Evolutionary conservation across 2,329 filamentous ascomycete species (phyloP), one percentile per base, ranked within the genome.

Genomic region (Claviceps humidiphila): DNA sequence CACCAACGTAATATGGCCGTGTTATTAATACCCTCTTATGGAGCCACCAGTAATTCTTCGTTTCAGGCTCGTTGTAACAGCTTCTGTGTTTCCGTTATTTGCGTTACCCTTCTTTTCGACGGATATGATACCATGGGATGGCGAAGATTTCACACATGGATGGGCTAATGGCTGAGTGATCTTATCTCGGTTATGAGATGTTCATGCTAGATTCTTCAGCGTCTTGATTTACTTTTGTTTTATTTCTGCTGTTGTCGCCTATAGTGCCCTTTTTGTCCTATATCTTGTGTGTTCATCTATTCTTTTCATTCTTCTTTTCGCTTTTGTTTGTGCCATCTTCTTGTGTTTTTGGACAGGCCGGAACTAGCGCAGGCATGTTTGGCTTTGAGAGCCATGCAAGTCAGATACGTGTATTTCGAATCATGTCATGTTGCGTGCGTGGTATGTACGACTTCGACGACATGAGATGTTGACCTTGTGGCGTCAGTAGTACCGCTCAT

Each of bases 81-180:
- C 40, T 50, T 52, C 47, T 54, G 46, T 47, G 46, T 47, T 54
- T 56, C 52, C 51, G 44, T 48, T 41, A 5, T 55, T 54, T 53
- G 46, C 52, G 45, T 55, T 53, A 14, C 13, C 9, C 24, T 30
- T 43, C 47, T 50, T 55, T 53, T 24, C 51, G 46, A 46, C 47
- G 39, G 54, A 56, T 54, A 61, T 63, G 61, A 62, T 63, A 62
- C 59, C 59, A 62, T 57, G 51, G 52, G 54, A 60, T 52, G 51
- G 56, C 41, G 53, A 47, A 47, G 48, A 51, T 26, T 42, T 38
- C 47, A 30, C 34, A 38, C 47, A 24, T 49, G 53, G 42, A 38
- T 51, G 51, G 41, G 47, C 41, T 46, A 17, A 44, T 49, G 53
- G 17, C 37, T 49, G 51, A 43, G 50, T 47, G 49, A 45, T 40